These are phyloP conservation scores for Ambispora gerdemannii DNA, from an alignment of 192 early-diverging fungal genomes.

Conservation along the genomic window DNA sequence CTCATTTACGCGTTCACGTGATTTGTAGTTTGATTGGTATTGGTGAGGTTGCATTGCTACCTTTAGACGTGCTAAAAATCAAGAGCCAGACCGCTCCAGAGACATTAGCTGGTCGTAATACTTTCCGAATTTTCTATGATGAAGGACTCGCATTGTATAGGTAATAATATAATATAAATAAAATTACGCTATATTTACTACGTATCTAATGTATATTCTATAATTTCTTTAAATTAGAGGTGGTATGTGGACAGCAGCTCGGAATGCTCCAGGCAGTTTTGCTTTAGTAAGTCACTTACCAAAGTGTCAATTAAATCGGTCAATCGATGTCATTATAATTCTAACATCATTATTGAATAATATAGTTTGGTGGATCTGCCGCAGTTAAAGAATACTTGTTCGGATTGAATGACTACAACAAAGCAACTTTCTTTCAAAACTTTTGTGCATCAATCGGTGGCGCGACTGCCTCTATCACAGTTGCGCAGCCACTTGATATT, in stretches of 20 bases:
- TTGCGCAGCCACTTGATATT: conserved; percentile 95
- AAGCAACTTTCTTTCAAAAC: conserved; percentile 99
- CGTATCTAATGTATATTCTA: too few relatives aligned
- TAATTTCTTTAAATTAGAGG: conserved; percentile 49
- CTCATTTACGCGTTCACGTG: too few relatives aligned
- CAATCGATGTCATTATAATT: neutral
- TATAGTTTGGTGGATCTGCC: conserved; percentile 81
- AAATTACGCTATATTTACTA: too few relatives aligned
- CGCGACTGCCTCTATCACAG: conserved; percentile 88
- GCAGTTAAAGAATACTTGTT: conserved; percentile 93
- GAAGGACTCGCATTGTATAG: conserved; percentile 93
- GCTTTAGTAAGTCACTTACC: conserved; percentile 60
- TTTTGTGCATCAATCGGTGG: conserved; percentile 95
- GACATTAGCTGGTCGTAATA: conserved; percentile 76
- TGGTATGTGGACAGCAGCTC: conserved; percentile 92
- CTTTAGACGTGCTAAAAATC: conserved; percentile 97
- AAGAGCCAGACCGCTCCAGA: conserved; percentile 94
- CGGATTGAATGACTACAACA: conserved; percentile 82
- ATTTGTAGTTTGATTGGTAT: conserved; percentile 86
- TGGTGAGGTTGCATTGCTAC: conserved; percentile 94
- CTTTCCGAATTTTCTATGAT: conserved; percentile 72
- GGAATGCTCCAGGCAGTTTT: conserved; percentile 98
- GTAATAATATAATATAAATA: conserved; percentile 33
- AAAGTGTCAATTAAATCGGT: conserved; percentile 3
- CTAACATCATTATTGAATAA: too few relatives aligned